Base-by-base conservation (phyloP, 2,329 filamentous ascomycete genomes). In the Amylocarpus encephaloides region DNA sequence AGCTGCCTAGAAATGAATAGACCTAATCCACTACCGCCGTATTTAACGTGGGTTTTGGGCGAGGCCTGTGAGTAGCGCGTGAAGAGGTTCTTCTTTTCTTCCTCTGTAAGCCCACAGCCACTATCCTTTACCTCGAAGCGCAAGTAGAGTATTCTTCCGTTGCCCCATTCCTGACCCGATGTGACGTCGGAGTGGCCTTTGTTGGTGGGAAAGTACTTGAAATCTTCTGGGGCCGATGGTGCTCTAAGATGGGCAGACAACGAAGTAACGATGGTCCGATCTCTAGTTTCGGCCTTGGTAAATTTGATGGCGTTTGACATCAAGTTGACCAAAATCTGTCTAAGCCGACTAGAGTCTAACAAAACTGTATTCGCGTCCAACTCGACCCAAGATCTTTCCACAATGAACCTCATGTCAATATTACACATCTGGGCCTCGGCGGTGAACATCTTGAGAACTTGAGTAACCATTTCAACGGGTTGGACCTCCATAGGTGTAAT, bases 41-140 rank as follows among this genome's bases (percentile, higher is more conserved):
- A 90, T 58, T 88, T 82, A 16, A 88, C 82, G 59, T 91, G 86
- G 0, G 86, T 90, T 41, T 81, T 80, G 1, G 85, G 84, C 15
- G 82, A 86, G 0, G 86, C 86, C 66, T 92, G 87, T 5, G 85
- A 82, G 65, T 91, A 92, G n/a, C 85, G 79, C 57, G 87, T 80
- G 67, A 92, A 92, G 0, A 92, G 74, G 42, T 80, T 75, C 49
- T 85, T 83, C 69, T 83, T 86, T 62, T 89, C 86, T 49, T 83
- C 77, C 1, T 79, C 73, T 1, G 74, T 84, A 9, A 93, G 71
- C 0, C 86, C 86, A 48, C 86, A 82, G 1, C 87, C 87, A 0
- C 85, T 89, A 58, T 92, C 87, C 55, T 81, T 77, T 18, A 92
- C 85, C 42, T 85, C 80, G 26, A 92, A 73, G 59, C 86, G 80